Base-by-base conservation (phyloP, 768 basidiomycete genomes). In the Mycena olivaceomarginata region DNA sequence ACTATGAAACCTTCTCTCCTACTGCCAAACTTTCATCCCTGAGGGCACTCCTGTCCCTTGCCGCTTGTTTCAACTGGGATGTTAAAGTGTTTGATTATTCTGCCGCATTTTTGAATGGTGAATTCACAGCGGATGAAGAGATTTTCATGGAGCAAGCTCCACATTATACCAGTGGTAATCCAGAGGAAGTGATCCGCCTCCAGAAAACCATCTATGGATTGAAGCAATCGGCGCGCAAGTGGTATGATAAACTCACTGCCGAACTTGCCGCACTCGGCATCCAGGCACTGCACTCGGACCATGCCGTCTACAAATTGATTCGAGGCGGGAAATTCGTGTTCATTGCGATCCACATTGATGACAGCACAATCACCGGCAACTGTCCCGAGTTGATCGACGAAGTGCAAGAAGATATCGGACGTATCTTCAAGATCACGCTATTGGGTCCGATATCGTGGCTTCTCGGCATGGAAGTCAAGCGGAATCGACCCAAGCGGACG, bases 181-280 rank as follows among this genome's bases (percentile, higher is more conserved):
- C 31, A 71, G 9, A 77, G 5, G 48, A 75, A 8, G 77, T 75
- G 10, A 67, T 70, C 13, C 9, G 71, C 5, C 68, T 76, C n/a
- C 12, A 22, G 13, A 83, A 84, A 67, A 76, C 82, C 4, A 75
- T 87, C 41, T 88, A 88, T 75, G 84, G 87, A 20, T 83, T 87
- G 18, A 84, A 85, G 62, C 86, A 87, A 70, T 15, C 56, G 1
- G 31, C 31, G 31, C 31, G 31, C 2, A 31, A 31, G 3, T 3
- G 31, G 31, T 31, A 31, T 31, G 31, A 3, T 3, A 31, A 31
- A 31, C 2, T 31, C 31, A 31, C 31, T 31, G 31, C 31, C 31
- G 31, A 64, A 20, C 72, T 86, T 2, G 76, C 80, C 43, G 51
- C 22, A 20, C 25, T 79, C 8, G 73, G 63, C 18, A 73, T 77